These are phyloP conservation scores for Nemania abortiva DNA, from an alignment of 2,329 filamentous ascomycete genomes.

Conservation along the genomic window DNA sequence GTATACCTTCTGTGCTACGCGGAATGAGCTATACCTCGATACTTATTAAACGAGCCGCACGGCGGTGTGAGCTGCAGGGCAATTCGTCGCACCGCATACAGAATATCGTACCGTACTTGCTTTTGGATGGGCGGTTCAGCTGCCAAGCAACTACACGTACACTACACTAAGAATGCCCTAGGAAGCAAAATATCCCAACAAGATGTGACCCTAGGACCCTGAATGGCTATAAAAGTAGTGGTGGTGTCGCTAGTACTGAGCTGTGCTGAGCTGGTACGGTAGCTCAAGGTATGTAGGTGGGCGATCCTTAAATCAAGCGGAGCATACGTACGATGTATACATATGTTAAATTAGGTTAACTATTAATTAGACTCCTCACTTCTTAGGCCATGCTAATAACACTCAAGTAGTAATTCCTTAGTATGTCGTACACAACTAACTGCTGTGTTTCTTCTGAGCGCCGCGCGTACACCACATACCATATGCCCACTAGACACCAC, in stretches of 20 bases:
- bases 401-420: too few species aligned
- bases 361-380: not conserved
- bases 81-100: not conserved
- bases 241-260: not conserved
- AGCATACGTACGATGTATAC: not conserved
- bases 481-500: too few species aligned
- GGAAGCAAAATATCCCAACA: not conserved
- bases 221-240: not conserved
- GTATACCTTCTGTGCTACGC: not conserved
- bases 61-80: slow-evolving; percentile 28
- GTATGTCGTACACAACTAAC: not conserved
- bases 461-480: not conserved
- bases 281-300: not conserved
- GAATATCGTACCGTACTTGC: too few species aligned
- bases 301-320: not conserved
- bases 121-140: slow-evolving; percentile 2
- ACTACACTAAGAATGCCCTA: not conserved
- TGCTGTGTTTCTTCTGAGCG: not conserved
- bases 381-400: too few species aligned
- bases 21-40: not conserved
- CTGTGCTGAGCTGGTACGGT: too few species aligned
- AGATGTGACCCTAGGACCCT: not conserved
- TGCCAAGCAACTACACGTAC: slow-evolving; percentile 15
- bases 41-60: slow-evolving; percentile 6
- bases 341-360: not conserved